Conservation (phyloP, 163 green algal species). For the Smithsoniella earleae region DNA sequence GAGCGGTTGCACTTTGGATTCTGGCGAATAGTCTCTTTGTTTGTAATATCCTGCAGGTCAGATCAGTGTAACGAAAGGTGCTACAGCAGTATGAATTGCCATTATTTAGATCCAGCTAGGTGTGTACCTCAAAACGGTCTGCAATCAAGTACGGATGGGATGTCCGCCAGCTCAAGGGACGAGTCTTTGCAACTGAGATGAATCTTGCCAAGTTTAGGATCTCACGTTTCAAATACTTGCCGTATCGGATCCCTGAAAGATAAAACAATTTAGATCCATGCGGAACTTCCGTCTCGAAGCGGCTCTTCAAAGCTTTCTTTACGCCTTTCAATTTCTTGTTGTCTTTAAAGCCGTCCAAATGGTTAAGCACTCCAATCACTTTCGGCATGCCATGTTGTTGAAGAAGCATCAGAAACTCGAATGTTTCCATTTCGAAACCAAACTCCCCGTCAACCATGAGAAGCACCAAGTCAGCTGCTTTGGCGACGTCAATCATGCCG, state of each 20-base stretch:
- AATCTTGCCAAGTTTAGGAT: conserved; percentile 90
- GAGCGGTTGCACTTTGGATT: conserved; percentile 74
- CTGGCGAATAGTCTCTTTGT: conserved; percentile 53
- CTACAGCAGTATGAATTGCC: conserved; percentile 9
- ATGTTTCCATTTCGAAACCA: conserved; percentile 99
- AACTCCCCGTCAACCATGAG: conserved; percentile 89
- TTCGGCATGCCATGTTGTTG: conserved; percentile 96
- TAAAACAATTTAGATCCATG: conserved; percentile 98
- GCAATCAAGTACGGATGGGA: conserved; percentile 83
- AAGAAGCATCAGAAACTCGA: conserved; percentile 98
- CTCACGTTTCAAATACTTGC: conserved; percentile 72
- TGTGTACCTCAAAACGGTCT: conserved; percentile 68
- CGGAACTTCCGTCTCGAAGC: conserved; percentile 96
- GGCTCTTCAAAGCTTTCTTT: conserved; percentile 89
- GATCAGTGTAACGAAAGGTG: too few species aligned
- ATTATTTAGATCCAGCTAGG: conserved; percentile 5
- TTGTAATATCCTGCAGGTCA: conserved; percentile 90
- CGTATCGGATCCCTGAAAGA: conserved; percentile 76
- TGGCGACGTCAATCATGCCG: conserved; percentile 87
- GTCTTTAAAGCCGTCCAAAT: conserved; percentile 89
- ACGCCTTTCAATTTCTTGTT: conserved; percentile 74
- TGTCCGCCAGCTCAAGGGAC: conserved; percentile 81
- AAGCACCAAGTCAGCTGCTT: conserved; percentile 94
- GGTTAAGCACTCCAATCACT: conserved; percentile 98
- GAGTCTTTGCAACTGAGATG: conserved; percentile 85